A percentile compares a stretch with the other conserved stretches of the same genome.
Conservation (phyloP, 2,329 filamentous ascomycete species). For the Cladosporium sp. region DNA sequence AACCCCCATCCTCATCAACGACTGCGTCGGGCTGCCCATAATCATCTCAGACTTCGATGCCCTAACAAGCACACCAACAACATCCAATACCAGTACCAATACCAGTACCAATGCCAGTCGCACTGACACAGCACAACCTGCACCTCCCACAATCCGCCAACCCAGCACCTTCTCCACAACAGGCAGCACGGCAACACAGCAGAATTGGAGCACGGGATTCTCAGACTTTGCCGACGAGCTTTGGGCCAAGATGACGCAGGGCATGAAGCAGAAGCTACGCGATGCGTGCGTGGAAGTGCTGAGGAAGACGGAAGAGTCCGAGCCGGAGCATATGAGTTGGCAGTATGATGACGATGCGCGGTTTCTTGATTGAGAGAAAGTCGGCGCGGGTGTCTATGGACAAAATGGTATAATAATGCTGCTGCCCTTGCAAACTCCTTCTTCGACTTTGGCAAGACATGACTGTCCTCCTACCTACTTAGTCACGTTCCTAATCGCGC, state of each 20-base stretch:
- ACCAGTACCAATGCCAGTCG: background rate
- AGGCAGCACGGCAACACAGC: conserved; percentile 4
- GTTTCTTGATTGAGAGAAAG: conserved; percentile 24
- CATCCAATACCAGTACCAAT: conserved; percentile 3
- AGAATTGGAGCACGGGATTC: conserved; percentile 16
- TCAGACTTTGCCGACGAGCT: conserved; percentile 18
- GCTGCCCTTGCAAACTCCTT: background rate
- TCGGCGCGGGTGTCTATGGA: too few species aligned
- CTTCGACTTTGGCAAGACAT: too few species aligned
- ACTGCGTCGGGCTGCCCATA: conserved; percentile 24
- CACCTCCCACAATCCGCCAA: background rate
- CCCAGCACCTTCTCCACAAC: background rate
- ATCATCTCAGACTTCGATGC: conserved; percentile 23
- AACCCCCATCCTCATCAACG: conserved; percentile 13
- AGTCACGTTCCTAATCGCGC: conserved; percentile 39
- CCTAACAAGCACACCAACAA: conserved; percentile 4
- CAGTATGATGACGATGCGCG: conserved; percentile 27
- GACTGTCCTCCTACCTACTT: conserved; percentile 18
- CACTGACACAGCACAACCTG: background rate
- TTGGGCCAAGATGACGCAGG: conserved; percentile 18
- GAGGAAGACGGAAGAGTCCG: conserved; percentile 22
- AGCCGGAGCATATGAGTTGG: conserved; percentile 15
- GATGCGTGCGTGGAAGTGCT: conserved; percentile 26
- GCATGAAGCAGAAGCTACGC: conserved; percentile 25
- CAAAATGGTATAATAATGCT: too few species aligned